phyloP scores from a whole-genome alignment of 208 protist genomes.

The Trypanosomatidae sp. region DNA sequence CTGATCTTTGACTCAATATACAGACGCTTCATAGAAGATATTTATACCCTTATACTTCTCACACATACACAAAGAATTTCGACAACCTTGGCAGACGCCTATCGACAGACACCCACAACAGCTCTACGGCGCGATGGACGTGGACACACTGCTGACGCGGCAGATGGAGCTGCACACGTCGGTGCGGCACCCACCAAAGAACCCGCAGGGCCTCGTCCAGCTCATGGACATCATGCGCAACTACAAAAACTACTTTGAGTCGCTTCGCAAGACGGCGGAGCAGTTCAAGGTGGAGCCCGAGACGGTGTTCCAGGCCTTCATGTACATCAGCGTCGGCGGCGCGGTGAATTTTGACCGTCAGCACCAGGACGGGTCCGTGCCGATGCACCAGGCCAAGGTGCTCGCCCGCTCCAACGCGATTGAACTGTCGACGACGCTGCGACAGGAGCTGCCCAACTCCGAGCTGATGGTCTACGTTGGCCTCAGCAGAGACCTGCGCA shows the following conservation, averaged over 20 bases:
- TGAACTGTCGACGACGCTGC: slow-evolving; percentile 61
- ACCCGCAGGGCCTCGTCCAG: slow-evolving; percentile 52
- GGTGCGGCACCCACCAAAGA: slow-evolving; percentile 71
- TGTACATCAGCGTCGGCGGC: slow-evolving; percentile 80
- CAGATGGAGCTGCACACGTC: slow-evolving; percentile 90
- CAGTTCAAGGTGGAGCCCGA: slow-evolving; percentile 48
- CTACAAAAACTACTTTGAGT: slow-evolving; percentile 62
- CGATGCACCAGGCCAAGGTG: slow-evolving; percentile 93
- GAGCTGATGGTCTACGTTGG: slow-evolving; percentile 74
- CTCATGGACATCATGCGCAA: slow-evolving; percentile 58
- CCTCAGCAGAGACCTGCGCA: slow-evolving; percentile 62
- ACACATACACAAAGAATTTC: not conserved
- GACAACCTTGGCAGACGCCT: not conserved
- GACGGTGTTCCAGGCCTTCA: slow-evolving; percentile 85
- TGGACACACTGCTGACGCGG: slow-evolving; percentile 63
- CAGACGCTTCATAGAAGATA: too few relatives aligned
- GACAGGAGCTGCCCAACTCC: slow-evolving; percentile 39
- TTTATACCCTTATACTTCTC: too few relatives aligned
- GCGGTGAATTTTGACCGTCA: slow-evolving; percentile 81
- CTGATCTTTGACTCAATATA: too few relatives aligned
- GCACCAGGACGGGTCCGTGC: slow-evolving; percentile 73
- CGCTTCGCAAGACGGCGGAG: slow-evolving; percentile 41
- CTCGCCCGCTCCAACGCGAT: slow-evolving; percentile 65
- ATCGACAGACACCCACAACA: not conserved
- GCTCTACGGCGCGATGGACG: too few relatives aligned